These are phyloP conservation scores for Jackrogersella multiformis DNA, from an alignment of 495 filamentous ascomycete genomes.

Conservation along the genomic window DNA sequence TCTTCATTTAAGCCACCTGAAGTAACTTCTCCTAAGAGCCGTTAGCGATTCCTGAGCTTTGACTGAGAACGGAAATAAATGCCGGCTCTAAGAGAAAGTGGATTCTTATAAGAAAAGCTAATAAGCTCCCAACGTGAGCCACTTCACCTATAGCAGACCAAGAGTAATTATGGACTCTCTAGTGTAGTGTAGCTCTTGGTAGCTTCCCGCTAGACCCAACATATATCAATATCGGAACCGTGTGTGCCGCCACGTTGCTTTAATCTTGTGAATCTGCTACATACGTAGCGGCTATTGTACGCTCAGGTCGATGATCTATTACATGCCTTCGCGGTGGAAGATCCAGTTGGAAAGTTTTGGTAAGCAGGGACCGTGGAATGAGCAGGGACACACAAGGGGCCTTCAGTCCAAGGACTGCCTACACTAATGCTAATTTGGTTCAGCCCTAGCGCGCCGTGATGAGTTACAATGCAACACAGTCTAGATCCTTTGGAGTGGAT, in stretches of 20 bases:
- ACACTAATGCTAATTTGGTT: constrained; percentile 5
- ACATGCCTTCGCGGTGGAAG: background rate
- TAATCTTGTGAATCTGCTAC: constrained; percentile 4
- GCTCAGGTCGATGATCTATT: background rate
- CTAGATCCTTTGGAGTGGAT: background rate
- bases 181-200: background rate
- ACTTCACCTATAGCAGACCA: background rate
- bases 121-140: background rate
- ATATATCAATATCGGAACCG: background rate
- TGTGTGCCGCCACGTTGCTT: constrained; percentile 19
- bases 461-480: constrained; percentile 29
- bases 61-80: constrained; percentile 14
- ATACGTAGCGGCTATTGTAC: background rate
- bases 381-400: background rate
- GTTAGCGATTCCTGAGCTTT: background rate
- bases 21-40: background rate
- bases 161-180: background rate
- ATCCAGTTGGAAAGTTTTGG: background rate
- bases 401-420: background rate
- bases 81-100: background rate
- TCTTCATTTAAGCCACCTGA: background rate
- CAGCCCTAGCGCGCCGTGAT: constrained; percentile 15
- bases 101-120: background rate
- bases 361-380: background rate
- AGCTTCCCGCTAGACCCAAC: background rate